phyloP scores from a whole-genome alignment of 208 protist species.

The Trypanosoma cruzi region DNA sequence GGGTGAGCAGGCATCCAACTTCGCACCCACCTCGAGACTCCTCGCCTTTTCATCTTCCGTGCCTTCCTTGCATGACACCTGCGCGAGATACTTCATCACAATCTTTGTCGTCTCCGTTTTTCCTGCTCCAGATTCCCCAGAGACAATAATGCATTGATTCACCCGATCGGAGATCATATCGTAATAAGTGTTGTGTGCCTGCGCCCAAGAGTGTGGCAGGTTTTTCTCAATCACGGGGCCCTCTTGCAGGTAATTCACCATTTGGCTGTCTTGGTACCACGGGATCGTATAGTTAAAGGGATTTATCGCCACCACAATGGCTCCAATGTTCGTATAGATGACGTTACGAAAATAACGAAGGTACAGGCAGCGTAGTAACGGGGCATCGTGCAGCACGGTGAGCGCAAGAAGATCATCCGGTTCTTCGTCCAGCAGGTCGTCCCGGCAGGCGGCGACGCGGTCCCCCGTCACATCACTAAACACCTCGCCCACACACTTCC shows the following conservation, averaged over 20 bases:
- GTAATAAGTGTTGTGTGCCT: conserved; percentile 46
- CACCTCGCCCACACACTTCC: conserved; percentile 24
- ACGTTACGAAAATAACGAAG: conserved; percentile 45
- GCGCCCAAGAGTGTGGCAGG: conserved; percentile 41
- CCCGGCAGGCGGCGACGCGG: conserved; percentile 16
- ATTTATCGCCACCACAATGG: conserved; percentile 46
- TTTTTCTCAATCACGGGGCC: conserved; percentile 36
- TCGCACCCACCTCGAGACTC: conserved; percentile 22
- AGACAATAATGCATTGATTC: conserved; percentile 50
- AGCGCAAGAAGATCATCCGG: conserved; percentile 42
- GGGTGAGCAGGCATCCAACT: conserved; percentile 56
- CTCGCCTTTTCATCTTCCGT: conserved; percentile 28
- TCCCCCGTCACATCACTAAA: conserved; percentile 7
- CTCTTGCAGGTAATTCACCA: conserved; percentile 39
- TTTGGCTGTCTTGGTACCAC: conserved; percentile 40
- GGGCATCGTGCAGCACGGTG: conserved; percentile 41
- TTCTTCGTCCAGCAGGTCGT: conserved; percentile 31
- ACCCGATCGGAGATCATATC: conserved; percentile 30
- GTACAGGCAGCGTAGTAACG: conserved; percentile 37
- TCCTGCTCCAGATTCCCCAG: conserved; percentile 53
- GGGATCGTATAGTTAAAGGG: conserved; percentile 51
- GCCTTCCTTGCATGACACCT: conserved; percentile 28
- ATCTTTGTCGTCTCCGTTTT: conserved; percentile 50
- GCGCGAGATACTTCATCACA: conserved; percentile 47
- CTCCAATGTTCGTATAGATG: conserved; percentile 53